Evolutionary conservation across 805 yeast genomes (phyloP).

Genomic region (Suhomyces tanzawaensis): DNA sequence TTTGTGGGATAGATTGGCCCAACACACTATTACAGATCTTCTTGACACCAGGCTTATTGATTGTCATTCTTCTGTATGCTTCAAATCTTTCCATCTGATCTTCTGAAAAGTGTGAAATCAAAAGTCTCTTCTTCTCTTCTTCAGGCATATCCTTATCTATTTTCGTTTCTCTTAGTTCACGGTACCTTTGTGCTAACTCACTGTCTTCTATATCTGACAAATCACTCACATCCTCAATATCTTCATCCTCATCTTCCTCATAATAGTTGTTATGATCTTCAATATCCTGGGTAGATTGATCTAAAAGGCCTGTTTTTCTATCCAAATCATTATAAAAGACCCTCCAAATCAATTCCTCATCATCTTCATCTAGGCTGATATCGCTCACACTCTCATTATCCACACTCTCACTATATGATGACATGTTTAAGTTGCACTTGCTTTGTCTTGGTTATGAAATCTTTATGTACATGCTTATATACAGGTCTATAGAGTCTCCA

Average conservation of each 20-base stretch:
- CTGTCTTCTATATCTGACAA: constrained; percentile 35
- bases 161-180: constrained; percentile 30
- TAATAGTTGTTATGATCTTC: constrained; percentile 19
- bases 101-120: constrained; percentile 71
- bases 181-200: constrained; percentile 30
- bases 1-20: constrained; percentile 77
- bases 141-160: constrained; percentile 29
- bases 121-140: constrained; percentile 58
- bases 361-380: constrained; percentile 44
- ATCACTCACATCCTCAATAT: constrained; percentile 24
- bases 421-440: too few species aligned
- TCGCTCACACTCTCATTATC: constrained; percentile 26
- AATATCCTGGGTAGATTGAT: constrained; percentile 9
- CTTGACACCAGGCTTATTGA: constrained; percentile 67
- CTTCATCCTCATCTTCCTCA: constrained; percentile 16
- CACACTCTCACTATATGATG: too few species aligned
- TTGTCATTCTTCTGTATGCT: constrained; percentile 70
- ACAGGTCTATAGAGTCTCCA: too few species aligned
- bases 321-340: constrained; percentile 35
- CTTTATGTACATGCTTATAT: too few species aligned
- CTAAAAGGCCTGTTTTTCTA: constrained; percentile 1
- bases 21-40: constrained; percentile 75
- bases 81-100: constrained; percentile 87
- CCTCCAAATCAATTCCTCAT: constrained; percentile 43
- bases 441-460: too few species aligned